Evolutionary conservation across 2,329 filamentous ascomycete species (phyloP), one percentile per base, ranked within the genome.

Genomic region (Neonectria faginata): DNA sequence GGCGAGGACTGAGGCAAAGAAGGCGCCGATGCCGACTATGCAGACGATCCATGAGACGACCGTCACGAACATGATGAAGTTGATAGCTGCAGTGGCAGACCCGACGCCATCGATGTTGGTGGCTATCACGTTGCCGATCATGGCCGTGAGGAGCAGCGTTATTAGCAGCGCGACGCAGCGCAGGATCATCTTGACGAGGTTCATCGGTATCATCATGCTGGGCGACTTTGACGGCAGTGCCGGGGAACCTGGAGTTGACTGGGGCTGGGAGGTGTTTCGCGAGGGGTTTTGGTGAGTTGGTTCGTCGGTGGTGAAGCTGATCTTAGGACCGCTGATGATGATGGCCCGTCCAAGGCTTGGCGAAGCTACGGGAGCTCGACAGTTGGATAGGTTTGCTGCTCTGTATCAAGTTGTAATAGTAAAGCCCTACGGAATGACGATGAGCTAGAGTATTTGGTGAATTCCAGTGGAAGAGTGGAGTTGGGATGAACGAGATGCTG

Each of bases 11-110:
- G 87, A 83, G 68, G 88, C 79, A 73, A 91, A 80, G 27, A 83
- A 78, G 3, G 85, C 82, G 7, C 82, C 83, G 3, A 92, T 79
- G 60, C 91, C 89, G 77, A 87, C 89, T 55, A 94, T 76, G 42
- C 88, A 79, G 48, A 86, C 85, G 33, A 93, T 74, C 89, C 91
- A 91, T 45, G 85, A 85, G 67, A 92, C 83, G 1, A 86, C 85
- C 39, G 87, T 83, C 68, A 90, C 87, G 77, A 94, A 94, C 82
- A 94, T 90, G 78, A 87, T 83, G 75, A 87, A 89, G 80, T 88
- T 88, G 77, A 89, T 76, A 68, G 85, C 81, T n/a, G 83, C 78
- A 65, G 73, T 77, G 64, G 81, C 82, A 12, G 80, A 78, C 22
- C 72, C 73, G 20, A 80, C 75, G 57, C 81, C 83, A 71, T 81